Conservation (phyloP, 1,139 yeast genomes). For the Suhomyces bribrorum region DNA sequence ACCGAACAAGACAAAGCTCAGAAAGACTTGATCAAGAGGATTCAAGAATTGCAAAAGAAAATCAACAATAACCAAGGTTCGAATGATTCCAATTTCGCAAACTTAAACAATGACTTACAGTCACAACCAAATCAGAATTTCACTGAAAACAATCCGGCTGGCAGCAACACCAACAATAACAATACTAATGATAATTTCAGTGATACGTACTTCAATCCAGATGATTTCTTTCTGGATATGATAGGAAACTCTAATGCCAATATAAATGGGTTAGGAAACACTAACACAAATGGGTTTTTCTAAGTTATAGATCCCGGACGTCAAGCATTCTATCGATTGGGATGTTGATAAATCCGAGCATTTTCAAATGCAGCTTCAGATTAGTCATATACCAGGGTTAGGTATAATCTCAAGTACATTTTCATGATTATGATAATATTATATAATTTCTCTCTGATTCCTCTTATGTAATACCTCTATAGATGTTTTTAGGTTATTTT, state of each 20-base stretch:
- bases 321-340: background rate
- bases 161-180: background rate
- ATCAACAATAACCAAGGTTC: background rate
- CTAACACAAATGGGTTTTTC: constrained; percentile 6
- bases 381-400: background rate
- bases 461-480: background rate
- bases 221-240: constrained; percentile 21
- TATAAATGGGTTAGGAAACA: constrained; percentile 7
- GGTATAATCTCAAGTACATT: background rate
- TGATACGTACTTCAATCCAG: constrained; percentile 18
- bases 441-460: background rate
- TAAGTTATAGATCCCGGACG: background rate
- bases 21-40: constrained; percentile 12
- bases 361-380: background rate
- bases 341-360: background rate
- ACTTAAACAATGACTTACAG: background rate
- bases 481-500: background rate
- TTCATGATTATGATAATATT: background rate
- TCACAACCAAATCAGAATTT: constrained; percentile 1
- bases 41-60: constrained; percentile 10
- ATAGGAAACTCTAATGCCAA: constrained; percentile 12
- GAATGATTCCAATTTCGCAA: constrained; percentile 1
- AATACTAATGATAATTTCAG: background rate
- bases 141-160: background rate
- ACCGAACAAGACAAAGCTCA: constrained; percentile 36